phyloP scores from a whole-genome alignment of 1,139 yeast genomes.

The Zygoascus meyerae region DNA sequence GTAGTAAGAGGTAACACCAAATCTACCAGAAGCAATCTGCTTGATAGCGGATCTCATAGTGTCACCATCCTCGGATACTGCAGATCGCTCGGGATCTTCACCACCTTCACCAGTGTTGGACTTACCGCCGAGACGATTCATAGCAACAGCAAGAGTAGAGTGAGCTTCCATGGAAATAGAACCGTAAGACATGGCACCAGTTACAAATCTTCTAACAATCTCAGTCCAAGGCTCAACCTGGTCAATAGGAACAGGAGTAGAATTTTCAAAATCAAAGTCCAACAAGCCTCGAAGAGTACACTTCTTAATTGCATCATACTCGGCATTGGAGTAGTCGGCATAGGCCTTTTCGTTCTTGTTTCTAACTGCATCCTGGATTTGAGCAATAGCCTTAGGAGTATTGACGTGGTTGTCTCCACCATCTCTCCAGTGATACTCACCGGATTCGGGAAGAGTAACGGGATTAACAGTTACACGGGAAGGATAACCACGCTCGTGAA shows the following conservation, averaged over 20 bases:
- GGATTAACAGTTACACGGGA: constrained; percentile 66
- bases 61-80: constrained; percentile 73
- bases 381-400: constrained; percentile 92
- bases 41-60: constrained; percentile 97
- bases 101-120: constrained; percentile 99
- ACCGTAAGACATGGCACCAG: constrained; percentile 99
- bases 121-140: constrained; percentile 97
- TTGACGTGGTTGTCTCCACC: constrained; percentile 96
- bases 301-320: constrained; percentile 83
- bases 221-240: constrained; percentile 99
- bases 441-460: constrained; percentile 80
- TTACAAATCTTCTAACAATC: constrained; percentile 91
- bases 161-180: constrained; percentile 98
- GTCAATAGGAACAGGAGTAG: constrained; percentile 80
- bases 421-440: constrained; percentile 98
- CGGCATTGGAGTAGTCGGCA: constrained; percentile 82
- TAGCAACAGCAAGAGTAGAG: constrained; percentile 94
- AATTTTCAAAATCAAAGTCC: constrained; percentile 73
- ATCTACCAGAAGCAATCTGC: constrained; percentile 97
- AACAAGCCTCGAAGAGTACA: constrained; percentile 92
- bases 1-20: constrained; percentile 94
- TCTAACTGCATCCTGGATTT: constrained; percentile 93
- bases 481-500: constrained; percentile 92
- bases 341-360: constrained; percentile 92
- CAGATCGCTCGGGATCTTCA: constrained; percentile 90